phyloP scores from a whole-genome alignment of 2,329 filamentous ascomycete species.

The Ceratocystis alfenasii region DNA sequence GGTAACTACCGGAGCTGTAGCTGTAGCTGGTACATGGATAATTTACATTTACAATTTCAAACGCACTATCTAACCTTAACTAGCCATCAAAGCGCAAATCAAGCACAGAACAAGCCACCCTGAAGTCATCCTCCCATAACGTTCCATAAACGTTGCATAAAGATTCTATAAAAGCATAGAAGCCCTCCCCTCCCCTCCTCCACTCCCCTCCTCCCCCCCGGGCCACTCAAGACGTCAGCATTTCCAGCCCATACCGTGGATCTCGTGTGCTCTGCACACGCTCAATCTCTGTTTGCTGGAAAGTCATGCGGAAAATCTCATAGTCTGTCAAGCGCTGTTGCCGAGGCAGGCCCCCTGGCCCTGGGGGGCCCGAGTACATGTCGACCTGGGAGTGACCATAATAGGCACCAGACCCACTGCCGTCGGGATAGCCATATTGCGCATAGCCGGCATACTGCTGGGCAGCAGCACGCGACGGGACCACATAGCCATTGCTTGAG shows the following conservation, averaged over 20 bases:
- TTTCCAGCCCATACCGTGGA: slow-evolving; percentile 43
- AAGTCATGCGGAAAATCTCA: slow-evolving; percentile 43
- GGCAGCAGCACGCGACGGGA: neutral
- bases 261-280: slow-evolving; percentile 41
- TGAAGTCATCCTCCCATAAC: neutral
- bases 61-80: neutral
- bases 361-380: neutral
- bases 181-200: neutral
- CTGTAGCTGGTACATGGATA: too few species aligned
- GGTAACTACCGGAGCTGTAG: too few species aligned
- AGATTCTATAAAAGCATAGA: neutral
- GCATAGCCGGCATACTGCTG: neutral
- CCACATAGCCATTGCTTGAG: slow-evolving; percentile 25
- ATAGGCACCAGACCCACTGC: slow-evolving; percentile 28
- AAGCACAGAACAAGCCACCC: neutral
- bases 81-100: too few species aligned
- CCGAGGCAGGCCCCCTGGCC: neutral
- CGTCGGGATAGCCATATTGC: slow-evolving; percentile 21
- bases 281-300: slow-evolving; percentile 39
- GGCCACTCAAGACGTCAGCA: slow-evolving; percentile 30
- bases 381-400: slow-evolving; percentile 25
- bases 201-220: too few species aligned
- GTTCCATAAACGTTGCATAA: neutral
- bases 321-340: slow-evolving; percentile 32
- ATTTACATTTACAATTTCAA: too few species aligned